Percentiles rank a stretch among this genome's conserved stretches.
These are phyloP conservation scores for Puccinia polysora DNA, from an alignment of 1,284 basidiomycete genomes.

Conservation along the genomic window DNA sequence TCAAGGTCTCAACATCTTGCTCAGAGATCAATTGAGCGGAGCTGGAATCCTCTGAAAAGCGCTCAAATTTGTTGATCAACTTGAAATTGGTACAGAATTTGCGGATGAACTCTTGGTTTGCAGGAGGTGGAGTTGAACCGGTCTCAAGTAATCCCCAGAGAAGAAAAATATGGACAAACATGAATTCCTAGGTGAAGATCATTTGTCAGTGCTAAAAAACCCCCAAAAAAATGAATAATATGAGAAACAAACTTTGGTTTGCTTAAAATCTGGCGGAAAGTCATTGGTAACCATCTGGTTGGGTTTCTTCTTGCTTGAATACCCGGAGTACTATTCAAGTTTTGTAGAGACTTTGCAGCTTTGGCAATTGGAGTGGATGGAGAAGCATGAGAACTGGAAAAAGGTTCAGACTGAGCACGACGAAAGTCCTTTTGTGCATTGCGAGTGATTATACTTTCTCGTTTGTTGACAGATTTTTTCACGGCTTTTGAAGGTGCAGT, in stretches of 20 bases:
- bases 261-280: not conserved
- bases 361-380: not conserved
- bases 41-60: not conserved
- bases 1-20: not conserved
- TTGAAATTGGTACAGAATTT: constrained; percentile 4
- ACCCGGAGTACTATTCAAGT: not conserved
- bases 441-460: not conserved
- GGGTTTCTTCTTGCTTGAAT: not conserved
- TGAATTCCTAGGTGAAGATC: not conserved
- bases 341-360: not conserved
- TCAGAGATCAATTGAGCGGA: not conserved
- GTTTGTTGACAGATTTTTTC: constrained; percentile 13
- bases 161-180: constrained; percentile 16
- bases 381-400: too few species aligned
- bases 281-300: constrained; percentile 1
- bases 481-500: too few species aligned
- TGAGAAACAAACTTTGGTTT: not conserved
- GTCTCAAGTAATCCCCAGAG: constrained; percentile 15
- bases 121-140: not conserved
- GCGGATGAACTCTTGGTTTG: not conserved
- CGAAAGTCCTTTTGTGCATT: not conserved
- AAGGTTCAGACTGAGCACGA: constrained; percentile 11
- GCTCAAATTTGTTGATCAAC: not conserved
- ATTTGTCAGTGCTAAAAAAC: not conserved
- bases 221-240: too few species aligned